These are phyloP conservation scores for Colletotrichum musae DNA, from an alignment of 2,329 filamentous ascomycete genomes.

Conservation along the genomic window DNA sequence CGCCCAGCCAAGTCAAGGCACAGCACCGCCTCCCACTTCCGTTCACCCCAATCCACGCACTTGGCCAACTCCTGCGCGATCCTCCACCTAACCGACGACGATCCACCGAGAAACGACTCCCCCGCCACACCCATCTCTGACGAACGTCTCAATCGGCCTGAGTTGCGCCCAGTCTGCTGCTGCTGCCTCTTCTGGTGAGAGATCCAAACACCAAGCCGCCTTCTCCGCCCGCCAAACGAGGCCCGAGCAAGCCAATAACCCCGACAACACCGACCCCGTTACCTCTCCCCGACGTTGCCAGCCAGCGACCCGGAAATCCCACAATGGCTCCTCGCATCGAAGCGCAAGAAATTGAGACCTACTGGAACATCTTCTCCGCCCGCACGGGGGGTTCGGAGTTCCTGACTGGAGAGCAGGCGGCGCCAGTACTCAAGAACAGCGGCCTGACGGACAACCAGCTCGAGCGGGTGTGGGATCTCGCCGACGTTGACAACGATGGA, in stretches of 20 bases:
- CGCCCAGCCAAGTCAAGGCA: constrained; percentile 34
- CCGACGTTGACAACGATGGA: constrained; percentile 97
- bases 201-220: not conserved
- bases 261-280: constrained; percentile 1
- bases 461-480: constrained; percentile 97
- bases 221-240: constrained; percentile 9
- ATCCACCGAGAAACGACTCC: constrained; percentile 30
- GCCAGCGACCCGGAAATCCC: constrained; percentile 22
- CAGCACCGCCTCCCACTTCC: constrained; percentile 38
- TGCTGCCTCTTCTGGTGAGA: not conserved
- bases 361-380: constrained; percentile 75
- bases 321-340: constrained; percentile 74
- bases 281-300: constrained; percentile 7
- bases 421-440: constrained; percentile 75
- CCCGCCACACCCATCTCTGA: not conserved
- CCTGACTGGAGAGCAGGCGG: constrained; percentile 73
- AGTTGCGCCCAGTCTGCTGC: not conserved
- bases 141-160: not conserved
- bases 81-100: constrained; percentile 22
- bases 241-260: constrained; percentile 11
- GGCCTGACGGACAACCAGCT: constrained; percentile 81
- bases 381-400: constrained; percentile 73
- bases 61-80: constrained; percentile 32
- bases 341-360: constrained; percentile 74
- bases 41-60: constrained; percentile 37